Base-by-base conservation (phyloP, 495 filamentous ascomycete genomes). In the Penicillium bialowiezense region DNA sequence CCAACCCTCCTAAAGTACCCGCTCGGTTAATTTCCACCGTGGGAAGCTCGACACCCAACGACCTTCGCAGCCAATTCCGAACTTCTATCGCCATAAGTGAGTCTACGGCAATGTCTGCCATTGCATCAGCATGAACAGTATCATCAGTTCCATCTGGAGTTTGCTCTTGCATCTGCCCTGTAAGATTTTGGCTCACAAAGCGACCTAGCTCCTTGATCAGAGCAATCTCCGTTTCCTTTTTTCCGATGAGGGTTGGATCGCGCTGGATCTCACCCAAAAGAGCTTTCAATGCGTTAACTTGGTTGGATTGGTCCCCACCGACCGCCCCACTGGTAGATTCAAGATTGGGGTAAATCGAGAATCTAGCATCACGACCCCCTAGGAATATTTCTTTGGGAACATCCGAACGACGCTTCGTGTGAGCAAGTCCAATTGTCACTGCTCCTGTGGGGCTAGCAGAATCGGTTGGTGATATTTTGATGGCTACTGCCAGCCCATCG, bases 21-120 rank as follows among this genome's bases (percentile, higher is more conserved):
- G 58, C 51, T 26, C 54, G 53, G 2, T 55, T 51, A 14, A 74
- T 56, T 26, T 74, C 66, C 1, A 65, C 48, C 13, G 66, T 47
- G 7, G 50, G 55, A 19, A 73, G 50, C 1, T 72, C 65, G 8
- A 64, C 43, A 0, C 51, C 60, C 1, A 68, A 37, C 13, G 45
- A 47, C 3, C 60, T 51, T 10, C 66, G 52, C 40, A 53, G 69
- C 74, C 73, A 77, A 23, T 54, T 66, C 7, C 71, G 57, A 29
- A 77, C 53, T 49, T 76, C 73, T 35, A 77, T 67, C 0, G 62
- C 59, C 31, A 77, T 63, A 10, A 76, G 51, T 0, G 70, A 74
- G 36, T 77, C 74, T 1, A 76, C 49, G 0, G 67, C 70, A 13
- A 73, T 46, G 17, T 54, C 52, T 5, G 62, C 54, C 7, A 73